phyloP scores from a whole-genome alignment of 2,329 filamentous ascomycete genomes.

The Onygenales sp. region DNA sequence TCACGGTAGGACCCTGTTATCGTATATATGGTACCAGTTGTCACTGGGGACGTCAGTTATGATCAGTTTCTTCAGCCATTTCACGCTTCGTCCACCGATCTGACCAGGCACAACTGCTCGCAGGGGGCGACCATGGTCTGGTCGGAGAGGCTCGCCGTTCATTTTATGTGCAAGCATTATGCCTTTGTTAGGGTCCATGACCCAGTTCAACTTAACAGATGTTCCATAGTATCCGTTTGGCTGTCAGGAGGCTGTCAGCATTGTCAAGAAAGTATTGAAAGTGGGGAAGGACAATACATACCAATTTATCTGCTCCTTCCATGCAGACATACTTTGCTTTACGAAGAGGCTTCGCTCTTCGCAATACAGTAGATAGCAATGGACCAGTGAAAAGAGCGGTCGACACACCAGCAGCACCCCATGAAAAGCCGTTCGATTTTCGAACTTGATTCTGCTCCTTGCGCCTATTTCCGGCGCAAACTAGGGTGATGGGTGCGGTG shows the following conservation, averaged over 20 bases:
- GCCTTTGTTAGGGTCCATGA: conserved; percentile 69
- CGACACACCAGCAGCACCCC: conserved; percentile 79
- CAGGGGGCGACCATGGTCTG: conserved; percentile 79
- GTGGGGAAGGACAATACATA: conserved; percentile 19
- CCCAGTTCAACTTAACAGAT: conserved; percentile 80
- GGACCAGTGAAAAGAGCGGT: conserved; percentile 85
- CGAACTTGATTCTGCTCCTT: conserved; percentile 89
- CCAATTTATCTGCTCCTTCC: conserved; percentile 75
- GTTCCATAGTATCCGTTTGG: conserved; percentile 88
- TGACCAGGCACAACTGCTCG: conserved; percentile 79
- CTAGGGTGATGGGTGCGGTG: conserved; percentile 78
- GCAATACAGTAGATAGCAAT: conserved; percentile 61
- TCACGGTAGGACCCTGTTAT: conserved; percentile 74
- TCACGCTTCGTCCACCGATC: conserved; percentile 85
- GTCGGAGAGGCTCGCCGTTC: conserved; percentile 72
- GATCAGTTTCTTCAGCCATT: conserved; percentile 79
- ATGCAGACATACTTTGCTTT: conserved; percentile 78
- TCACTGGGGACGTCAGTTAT: conserved; percentile 71
- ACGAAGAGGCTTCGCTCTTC: conserved; percentile 56
- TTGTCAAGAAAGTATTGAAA: conserved; percentile 1
- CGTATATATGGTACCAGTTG: conserved; percentile 93
- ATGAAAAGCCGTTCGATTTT: conserved; percentile 90
- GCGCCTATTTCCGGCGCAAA: conserved; percentile 82
- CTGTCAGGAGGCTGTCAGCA: conserved; percentile 22
- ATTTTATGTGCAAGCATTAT: conserved; percentile 84